Base-by-base conservation (phyloP, 495 filamentous ascomycete genomes). In the Cairneyella variabilis region DNA sequence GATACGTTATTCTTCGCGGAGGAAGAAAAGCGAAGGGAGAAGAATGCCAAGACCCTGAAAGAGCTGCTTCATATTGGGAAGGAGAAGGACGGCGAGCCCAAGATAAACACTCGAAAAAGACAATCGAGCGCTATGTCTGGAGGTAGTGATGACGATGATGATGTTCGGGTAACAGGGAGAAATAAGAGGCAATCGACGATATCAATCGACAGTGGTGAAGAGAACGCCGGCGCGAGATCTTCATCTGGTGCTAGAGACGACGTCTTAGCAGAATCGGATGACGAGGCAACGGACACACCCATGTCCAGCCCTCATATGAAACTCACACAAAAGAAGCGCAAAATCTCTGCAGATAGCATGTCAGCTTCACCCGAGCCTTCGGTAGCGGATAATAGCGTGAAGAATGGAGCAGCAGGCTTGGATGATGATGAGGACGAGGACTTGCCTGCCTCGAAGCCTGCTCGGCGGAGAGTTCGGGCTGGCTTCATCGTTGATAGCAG, bases 1-100 rank as follows among this genome's bases (percentile, higher is more conserved):
- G 81, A 88, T 61, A 66, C 65, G 48, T 77, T 77, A 36, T 95
- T 93, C 66, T 95, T 91, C 70, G 75, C 64, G 5, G 69, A 74
- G n/a, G 88, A 93, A 67, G 76, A 78, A 65, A 69, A 77, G 53
- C 25, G 58, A 5, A 52, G 65, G 42, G 61, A 69, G 59, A 44
- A 53, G 30, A 71, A 68, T 47, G 56, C 68, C 20, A 53, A 42
- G 3, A 63, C 42, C 1, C 64, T 69, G 58, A 66, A 66, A 26
- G 32, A 64, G 39, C 40, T 61, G 27, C 51, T 49, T 18, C 21
- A 43, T 36, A 57, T 44, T 17, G 58, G 60, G 14, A 53, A 49
- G 54, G 46, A 36, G 51, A 43, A 58, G 23, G 30, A 47, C 14
- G 25, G 41, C 50, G 45, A 11, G 16, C 27, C 2, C 38, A 56